Conservation (phyloP, 176 grass and related monocot species). For the Zea mays region Zm-B73-REFERENCE-NAM-5.0 NC_050097.1:22780001-22780500, state of each 20-base stretch:
- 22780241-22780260: conserved; percentile 1
- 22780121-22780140: conserved; percentile 25
- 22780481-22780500: conserved; percentile 25
- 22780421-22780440: conserved; percentile 28
- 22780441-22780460: conserved; percentile 12
- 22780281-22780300: neutral
- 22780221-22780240: neutral
- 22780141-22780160: conserved; percentile 22
- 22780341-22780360: neutral
- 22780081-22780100: neutral
- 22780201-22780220: neutral
- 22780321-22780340: neutral
- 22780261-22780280: neutral
- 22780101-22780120: conserved; percentile 12
- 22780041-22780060: neutral
- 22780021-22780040: neutral
- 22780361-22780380: neutral
- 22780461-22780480: conserved; percentile 11
- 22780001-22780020: neutral
- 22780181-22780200: neutral
- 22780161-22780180: neutral
- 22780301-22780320: conserved; percentile 6
- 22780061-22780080: neutral
- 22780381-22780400: neutral
- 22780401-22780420: conserved; percentile 33